Conservation (phyloP, 345 rosid genomes). For the Rhodamnia rubescens region DNA sequence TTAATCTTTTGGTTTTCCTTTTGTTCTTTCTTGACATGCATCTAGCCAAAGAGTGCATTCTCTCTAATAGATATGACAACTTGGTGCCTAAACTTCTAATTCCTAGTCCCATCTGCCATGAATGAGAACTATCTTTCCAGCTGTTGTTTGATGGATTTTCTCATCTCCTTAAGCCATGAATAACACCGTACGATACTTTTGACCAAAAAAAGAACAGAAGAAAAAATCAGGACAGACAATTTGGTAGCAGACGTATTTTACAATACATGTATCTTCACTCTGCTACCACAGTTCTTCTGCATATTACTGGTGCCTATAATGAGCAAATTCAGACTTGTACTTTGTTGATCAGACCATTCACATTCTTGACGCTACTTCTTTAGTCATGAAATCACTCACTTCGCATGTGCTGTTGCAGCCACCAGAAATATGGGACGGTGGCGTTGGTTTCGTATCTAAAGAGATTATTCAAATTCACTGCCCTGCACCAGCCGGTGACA, state of each 20-base stretch:
- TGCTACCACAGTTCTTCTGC: not conserved
- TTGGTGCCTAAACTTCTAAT: not conserved
- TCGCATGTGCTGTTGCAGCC: slow-evolving; percentile 15
- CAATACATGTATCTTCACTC: not conserved
- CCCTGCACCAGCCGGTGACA: slow-evolving; percentile 47
- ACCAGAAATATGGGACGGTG: slow-evolving; percentile 51
- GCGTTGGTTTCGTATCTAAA: slow-evolving; percentile 48
- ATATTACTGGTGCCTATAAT: not conserved
- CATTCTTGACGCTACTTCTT: not conserved
- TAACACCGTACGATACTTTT: not conserved
- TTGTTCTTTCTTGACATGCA: not conserved
- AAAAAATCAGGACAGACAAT: not conserved
- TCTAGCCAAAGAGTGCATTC: not conserved
- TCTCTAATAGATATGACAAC: not conserved
- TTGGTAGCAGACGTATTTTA: not conserved
- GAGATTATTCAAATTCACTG: slow-evolving; percentile 48
- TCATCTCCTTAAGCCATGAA: not conserved
- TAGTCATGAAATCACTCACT: not conserved
- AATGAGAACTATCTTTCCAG: not conserved
- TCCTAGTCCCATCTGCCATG: not conserved
- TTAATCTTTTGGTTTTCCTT: not conserved
- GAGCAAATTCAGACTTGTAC: not conserved
- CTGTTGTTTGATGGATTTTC: not conserved
- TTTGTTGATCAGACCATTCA: not conserved
- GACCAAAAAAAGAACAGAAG: not conserved